phyloP scores from a whole-genome alignment of 2,329 filamentous ascomycete genomes.

The Hymenoscyphus fraxineus region DNA sequence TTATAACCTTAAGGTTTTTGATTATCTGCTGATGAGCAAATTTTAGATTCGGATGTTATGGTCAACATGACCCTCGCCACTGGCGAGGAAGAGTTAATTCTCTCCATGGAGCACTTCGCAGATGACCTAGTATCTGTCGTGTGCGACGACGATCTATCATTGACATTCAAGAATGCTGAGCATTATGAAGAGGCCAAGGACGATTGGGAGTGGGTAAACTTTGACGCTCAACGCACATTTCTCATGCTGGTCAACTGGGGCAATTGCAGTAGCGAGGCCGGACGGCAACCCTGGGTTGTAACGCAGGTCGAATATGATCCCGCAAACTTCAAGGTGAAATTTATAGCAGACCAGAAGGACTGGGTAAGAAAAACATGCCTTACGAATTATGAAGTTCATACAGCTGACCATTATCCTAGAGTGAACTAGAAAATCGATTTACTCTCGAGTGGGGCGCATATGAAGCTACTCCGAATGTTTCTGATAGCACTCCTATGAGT shows the following conservation, averaged over 20 bases:
- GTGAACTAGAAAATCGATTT: constrained; percentile 7
- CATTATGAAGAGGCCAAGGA: constrained; percentile 8
- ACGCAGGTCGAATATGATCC: constrained; percentile 5
- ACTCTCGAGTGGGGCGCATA: constrained; percentile 10
- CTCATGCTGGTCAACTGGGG: constrained; percentile 16
- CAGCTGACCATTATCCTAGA: not conserved
- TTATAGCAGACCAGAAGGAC: constrained; percentile 7
- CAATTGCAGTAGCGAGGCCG: constrained; percentile 1
- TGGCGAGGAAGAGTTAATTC: constrained; percentile 11
- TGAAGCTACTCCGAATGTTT: not conserved
- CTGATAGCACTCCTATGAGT: not conserved
- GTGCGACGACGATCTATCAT: constrained; percentile 8
- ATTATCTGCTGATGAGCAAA: not conserved
- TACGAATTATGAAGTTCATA: not conserved
- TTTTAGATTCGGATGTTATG: constrained; percentile 4
- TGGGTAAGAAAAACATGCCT: not conserved
- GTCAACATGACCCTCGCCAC: constrained; percentile 15
- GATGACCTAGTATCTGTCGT: constrained; percentile 4
- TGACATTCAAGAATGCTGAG: constrained; percentile 8
- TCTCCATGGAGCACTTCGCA: constrained; percentile 15
- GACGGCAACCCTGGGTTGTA: constrained; percentile 12
- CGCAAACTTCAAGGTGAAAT: constrained; percentile 9
- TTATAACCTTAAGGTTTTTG: not conserved
- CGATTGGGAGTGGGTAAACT: constrained; percentile 15
- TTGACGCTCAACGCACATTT: constrained; percentile 6